These are phyloP conservation scores for Craspedostauros australis DNA, from an alignment of 108 stramenopile species.

Conservation along the genomic window DNA sequence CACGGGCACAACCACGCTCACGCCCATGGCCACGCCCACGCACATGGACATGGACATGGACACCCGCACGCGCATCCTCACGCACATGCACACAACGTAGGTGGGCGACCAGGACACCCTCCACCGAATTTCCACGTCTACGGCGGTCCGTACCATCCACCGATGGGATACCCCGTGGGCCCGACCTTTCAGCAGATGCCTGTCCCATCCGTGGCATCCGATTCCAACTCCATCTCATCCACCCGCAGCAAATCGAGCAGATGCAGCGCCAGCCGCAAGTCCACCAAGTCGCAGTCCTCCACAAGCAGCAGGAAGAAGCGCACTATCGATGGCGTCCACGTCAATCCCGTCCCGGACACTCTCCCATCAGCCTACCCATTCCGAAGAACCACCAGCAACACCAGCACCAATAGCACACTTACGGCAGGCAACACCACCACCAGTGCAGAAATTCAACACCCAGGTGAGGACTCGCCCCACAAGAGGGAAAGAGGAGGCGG, in stretches of 20 bases:
- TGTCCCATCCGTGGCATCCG: slow-evolving; percentile 13
- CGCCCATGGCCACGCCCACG: not conserved
- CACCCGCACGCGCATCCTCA: too few species aligned
- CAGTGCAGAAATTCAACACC: slow-evolving; percentile 16
- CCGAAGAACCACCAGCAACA: slow-evolving; percentile 41
- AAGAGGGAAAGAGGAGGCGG: slow-evolving; percentile 18
- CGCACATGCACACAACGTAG: slow-evolving; percentile 21
- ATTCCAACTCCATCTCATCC: slow-evolving; percentile 21
- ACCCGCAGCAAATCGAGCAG: slow-evolving; percentile 20
- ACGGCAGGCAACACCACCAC: slow-evolving; percentile 35
- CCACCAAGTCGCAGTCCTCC: slow-evolving; percentile 21
- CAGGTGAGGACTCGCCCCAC: slow-evolving; percentile 22
- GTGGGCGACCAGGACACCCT: slow-evolving; percentile 25
- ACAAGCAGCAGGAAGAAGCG: slow-evolving; percentile 38
- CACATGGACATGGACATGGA: too few species aligned
- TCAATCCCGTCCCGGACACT: slow-evolving; percentile 7
- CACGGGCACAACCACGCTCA: not conserved
- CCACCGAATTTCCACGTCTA: slow-evolving; percentile 18
- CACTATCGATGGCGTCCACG: slow-evolving; percentile 43
- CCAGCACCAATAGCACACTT: slow-evolving; percentile 27
- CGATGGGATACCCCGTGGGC: slow-evolving; percentile 20
- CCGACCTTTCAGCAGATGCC: slow-evolving; percentile 12
- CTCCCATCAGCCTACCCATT: slow-evolving; percentile 35
- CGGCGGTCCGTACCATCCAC: slow-evolving; percentile 10
- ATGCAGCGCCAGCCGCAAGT: slow-evolving; percentile 8